Evolutionary conservation across 805 yeast species (phyloP), one percentile per base, ranked within the genome.

Genomic region (Zygosaccharomyces rouxii): DNA sequence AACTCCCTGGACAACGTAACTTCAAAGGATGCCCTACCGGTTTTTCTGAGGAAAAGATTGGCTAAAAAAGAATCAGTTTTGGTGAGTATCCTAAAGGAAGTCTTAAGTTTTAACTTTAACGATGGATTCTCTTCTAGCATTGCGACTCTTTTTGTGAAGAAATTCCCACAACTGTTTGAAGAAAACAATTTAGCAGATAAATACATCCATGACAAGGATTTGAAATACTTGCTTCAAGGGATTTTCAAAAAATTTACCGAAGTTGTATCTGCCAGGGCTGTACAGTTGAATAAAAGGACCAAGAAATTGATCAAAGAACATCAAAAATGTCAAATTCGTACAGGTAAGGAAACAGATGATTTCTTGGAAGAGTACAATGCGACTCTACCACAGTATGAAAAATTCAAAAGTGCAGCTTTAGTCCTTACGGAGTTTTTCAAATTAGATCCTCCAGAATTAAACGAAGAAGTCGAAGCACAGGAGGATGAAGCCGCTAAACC

Each of bases 241-340:
- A 57, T 78, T 0, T 68, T 80, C 42, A 66, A 63, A 18, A 59
- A 67, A 0, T 82, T 74, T 55, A 62, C 78, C 0, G 71, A 69
- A 11, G 76, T 75, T 0, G 70, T 76, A 0, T 65, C 76, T 9
- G 51, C 66, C 1, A 62, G 66, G 23, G 62, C 79, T 0, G 60
- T 61, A 3, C 62, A 60, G 1, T 54, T 73, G n/a, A 69, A 72
- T 42, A 57, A 62, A n/a, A 62, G 63, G n/a, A 59, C 76, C 0
- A 52, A 59, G 9, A 68, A 66, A 18, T 59, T 73, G 10, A 66
- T 66, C 18, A 64, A 65, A 18, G 71, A 70, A 45, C 78, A 76
- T 47, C 72, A 74, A 39, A 77, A 75, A 47, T 77, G 81, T 2
- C 79, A 84, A 46, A 78, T 86, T 47, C 75, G 85, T 55, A 80